Conservation (phyloP, 176 grass and related monocot species). For the Oryza rufipogon region DNA sequence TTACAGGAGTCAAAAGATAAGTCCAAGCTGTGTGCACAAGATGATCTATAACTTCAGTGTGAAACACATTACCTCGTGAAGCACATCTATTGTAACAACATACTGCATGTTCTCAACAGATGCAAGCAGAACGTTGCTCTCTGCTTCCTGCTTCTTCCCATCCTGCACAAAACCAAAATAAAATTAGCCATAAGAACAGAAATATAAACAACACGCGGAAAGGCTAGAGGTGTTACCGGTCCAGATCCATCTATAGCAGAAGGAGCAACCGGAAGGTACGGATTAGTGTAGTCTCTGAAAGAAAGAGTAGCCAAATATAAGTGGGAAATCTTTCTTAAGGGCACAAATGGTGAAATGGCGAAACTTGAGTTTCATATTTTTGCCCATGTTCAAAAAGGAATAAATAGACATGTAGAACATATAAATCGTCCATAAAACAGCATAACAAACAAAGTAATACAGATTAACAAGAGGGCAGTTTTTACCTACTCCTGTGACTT, state of each 20-base stretch:
- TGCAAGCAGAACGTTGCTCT: conserved; percentile 94
- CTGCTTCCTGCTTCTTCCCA: conserved; percentile 76
- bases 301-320: conserved; percentile 33
- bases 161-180: conserved; percentile 49
- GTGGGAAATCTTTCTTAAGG: conserved; percentile 1
- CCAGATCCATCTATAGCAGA: conserved; percentile 80
- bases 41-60: conserved; percentile 7
- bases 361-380: conserved; percentile 10
- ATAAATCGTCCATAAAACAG: neutral
- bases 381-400: conserved; percentile 15
- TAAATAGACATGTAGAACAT: conserved; percentile 5
- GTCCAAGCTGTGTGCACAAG: neutral
- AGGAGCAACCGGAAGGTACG: conserved; percentile 86
- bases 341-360: conserved; percentile 3
- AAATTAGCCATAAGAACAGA: conserved; percentile 31
- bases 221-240: conserved; percentile 53
- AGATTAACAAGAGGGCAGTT: conserved; percentile 18
- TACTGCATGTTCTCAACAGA: conserved; percentile 99
- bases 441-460: neutral
- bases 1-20: conserved; percentile 21
- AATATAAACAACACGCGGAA: conserved; percentile 28
- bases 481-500: conserved; percentile 90
- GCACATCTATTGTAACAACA: conserved; percentile 91
- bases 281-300: conserved; percentile 93
- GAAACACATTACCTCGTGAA: conserved; percentile 76